A percentile compares a stretch with the other conserved stretches of the same genome.
phyloP scores from a whole-genome alignment of 1,284 basidiomycete species.

The Neotropicomus parvogracilis region DNA sequence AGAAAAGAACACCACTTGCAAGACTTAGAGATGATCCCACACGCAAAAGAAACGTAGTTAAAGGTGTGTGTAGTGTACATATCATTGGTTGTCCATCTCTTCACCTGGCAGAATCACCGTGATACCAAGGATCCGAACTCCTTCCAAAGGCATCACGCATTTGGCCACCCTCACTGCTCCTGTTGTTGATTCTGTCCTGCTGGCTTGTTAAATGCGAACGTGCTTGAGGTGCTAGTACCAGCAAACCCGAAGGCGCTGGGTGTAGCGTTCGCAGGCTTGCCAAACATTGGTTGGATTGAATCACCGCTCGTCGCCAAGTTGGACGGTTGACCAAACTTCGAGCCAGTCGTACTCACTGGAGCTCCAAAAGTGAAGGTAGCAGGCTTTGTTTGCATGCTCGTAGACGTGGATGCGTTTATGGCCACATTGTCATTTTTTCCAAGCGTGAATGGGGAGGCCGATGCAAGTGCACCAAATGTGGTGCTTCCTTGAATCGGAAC shows the following conservation, averaged over 20 bases:
- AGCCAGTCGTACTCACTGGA: conserved; percentile 7
- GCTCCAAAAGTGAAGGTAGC: conserved; percentile 20
- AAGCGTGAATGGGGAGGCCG: conserved; percentile 19
- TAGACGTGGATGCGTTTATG: conserved; percentile 9
- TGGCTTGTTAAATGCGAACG: conserved; percentile 28
- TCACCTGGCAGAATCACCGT: conserved; percentile 1
- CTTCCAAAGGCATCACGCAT: not conserved
- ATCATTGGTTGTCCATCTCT: not conserved
- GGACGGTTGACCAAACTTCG: conserved; percentile 17
- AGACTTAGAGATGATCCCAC: no score
- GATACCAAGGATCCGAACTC: not conserved
- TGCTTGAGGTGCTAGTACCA: conserved; percentile 12
- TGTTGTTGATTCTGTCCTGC: conserved; percentile 33
- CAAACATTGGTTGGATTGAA: conserved; percentile 18
- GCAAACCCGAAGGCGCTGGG: conserved; percentile 36
- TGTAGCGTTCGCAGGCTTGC: conserved; percentile 21
- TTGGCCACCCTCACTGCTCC: conserved; percentile 21
- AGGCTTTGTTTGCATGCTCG: conserved; percentile 14
- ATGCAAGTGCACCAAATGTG: conserved; percentile 5
- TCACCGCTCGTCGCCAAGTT: conserved; percentile 3
- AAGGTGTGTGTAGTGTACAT: conserved; percentile 21
- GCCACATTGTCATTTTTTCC: conserved; percentile 20
- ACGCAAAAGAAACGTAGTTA: conserved; percentile 1
- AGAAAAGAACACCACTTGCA: no score
- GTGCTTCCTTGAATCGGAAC: conserved; percentile 3